Evolutionary conservation across 106 monocot species (phyloP), one percentile per base, ranked within the genome.

Genomic region (Xerophyta viscosa): DNA sequence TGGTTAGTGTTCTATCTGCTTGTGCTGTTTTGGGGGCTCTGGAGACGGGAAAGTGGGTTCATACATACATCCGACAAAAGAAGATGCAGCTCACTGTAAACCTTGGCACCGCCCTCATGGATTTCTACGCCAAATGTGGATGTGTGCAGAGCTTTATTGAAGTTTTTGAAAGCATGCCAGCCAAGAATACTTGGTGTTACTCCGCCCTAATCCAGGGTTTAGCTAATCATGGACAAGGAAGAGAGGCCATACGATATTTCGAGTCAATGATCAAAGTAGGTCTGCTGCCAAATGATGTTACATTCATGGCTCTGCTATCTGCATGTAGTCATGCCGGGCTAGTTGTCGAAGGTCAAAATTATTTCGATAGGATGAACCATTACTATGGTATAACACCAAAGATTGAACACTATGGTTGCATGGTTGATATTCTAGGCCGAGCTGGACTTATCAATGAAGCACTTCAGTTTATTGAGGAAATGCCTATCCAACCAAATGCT

Each of bases 121-220:
- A 82, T 41, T 74, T 87, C 24, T 78, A 87, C 66, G 81, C 81
- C 0, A 87, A 87, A 54, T 87, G 81, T 50, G 87, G 87, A 22
- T 74, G 71, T 39, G 74, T 78, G 6, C 61, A 51, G 19, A 69
- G 29, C 24, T 56, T 78, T 19, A 6, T 71, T 0, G 68, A 68
- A 33, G 62, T 50, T 0, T 87, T 87, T 25, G 54, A 50, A 19
- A 65, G 45, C 27, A 82, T 82, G 65, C 71, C 67, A 3, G n/a
- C 22, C 36, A 78, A 65, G 62, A 87, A 87, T 56, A 59, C 75
- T 22, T 68, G 81, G 67, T 61, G 65, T 24, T 87, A 81, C 81
- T 61, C 78, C 0, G 77, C 68, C 31, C 37, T 87, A 26, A 81
- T 87, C 27, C 74, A 76, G 51, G 77, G 77, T 13, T 26, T 87